Evolutionary conservation across 2,329 filamentous ascomycete species (phyloP).

Genomic region (Aureobasidium mangrovei): DNA sequence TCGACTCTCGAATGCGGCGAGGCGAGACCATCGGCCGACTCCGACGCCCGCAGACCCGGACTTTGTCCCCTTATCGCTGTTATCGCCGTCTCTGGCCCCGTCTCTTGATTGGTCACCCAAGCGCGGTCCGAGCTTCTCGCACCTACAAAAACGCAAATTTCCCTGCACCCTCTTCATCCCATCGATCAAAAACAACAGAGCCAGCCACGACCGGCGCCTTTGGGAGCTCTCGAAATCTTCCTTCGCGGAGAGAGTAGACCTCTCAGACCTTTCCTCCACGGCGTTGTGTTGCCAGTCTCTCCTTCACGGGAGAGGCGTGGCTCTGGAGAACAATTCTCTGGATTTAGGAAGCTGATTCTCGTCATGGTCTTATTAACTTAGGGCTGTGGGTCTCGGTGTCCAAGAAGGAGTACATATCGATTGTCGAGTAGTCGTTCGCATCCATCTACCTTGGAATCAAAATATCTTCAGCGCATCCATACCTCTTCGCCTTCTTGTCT

Average conservation of each 20-base stretch:
- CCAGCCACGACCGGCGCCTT: constrained; percentile 62
- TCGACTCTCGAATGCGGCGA: constrained; percentile 5
- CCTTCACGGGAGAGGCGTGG: constrained; percentile 40
- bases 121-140: background rate
- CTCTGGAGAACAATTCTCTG: constrained; percentile 53
- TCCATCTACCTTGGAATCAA: too few relatives aligned
- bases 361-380: constrained; percentile 61
- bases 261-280: constrained; percentile 34
- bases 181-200: constrained; percentile 54
- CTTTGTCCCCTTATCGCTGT: background rate
- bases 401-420: constrained; percentile 55
- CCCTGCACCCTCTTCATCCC: constrained; percentile 29
- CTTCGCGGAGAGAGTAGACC: constrained; percentile 17
- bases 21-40: constrained; percentile 1
- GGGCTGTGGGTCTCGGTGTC: constrained; percentile 64
- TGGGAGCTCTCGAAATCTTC: constrained; percentile 27
- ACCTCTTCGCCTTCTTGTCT: too few relatives aligned
- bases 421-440: background rate
- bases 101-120: background rate
- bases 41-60: background rate
- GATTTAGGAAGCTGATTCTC: constrained; percentile 62
- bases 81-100: background rate
- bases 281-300: constrained; percentile 61
- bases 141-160: background rate
- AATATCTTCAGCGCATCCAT: too few relatives aligned